Base-by-base conservation (phyloP, 306 rosid species). In the Biancaea sappan region DNA sequence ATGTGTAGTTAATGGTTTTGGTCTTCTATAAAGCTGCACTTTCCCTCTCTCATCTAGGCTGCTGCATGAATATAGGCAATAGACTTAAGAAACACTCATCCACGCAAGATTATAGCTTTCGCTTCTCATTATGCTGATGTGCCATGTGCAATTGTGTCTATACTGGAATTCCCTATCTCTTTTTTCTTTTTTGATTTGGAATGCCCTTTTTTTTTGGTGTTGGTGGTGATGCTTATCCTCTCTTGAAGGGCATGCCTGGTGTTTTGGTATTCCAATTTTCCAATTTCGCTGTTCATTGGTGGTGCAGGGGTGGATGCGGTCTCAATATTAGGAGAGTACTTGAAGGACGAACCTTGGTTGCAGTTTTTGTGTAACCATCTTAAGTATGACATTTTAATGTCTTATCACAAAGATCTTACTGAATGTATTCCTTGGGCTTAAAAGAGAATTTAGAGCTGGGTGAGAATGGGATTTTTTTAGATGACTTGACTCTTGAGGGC, bases 281-380 rank as follows among this genome's bases (percentile, higher is more conserved):
- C 53, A 32, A 3, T 31, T 59, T 67, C 25, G 60, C 77, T 44
- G 44, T 73, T 67, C 34, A 66, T 22, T 83, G n/a, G 71, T 78
- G 85, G 71, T 84, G 89, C 92, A 92, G 99, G 88, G 86, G 77
- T 80, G 18, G 97, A 87, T 65, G 96, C 96, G 1, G 93, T 90
- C 80, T 94, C 96, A 29, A 86, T 94, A 74, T 70, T 94, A 79
- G 89, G 95, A 73, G 99, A 94, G 70, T 94, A 94, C 75, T 59
- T 94, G 78, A 91, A 86, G 78, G 90, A 91, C 80, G 86, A 91
- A 22, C 92, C 96, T 48, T 94, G 96, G 97, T 75, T 94, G 92
- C 81, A 84, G 84, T 88, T 60, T 53, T 65, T 91, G 84, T 91
- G 96, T 75, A 63, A 68, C 79, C 90, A 75, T 77, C 83, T 91